Evolutionary conservation across 805 yeast species (phyloP).

Genomic region (Candida oleophila): DNA sequence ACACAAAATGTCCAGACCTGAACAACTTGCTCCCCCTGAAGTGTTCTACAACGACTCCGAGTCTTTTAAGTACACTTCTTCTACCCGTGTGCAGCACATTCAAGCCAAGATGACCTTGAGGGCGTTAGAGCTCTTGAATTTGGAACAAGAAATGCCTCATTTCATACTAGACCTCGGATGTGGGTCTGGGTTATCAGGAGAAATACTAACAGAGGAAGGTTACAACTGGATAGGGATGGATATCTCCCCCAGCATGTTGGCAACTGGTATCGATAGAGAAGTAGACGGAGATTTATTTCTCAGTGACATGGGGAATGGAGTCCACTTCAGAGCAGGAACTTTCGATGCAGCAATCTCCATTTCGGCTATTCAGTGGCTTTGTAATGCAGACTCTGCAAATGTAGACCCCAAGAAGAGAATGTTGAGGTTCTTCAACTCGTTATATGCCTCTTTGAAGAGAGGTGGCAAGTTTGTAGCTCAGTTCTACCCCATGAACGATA

Average conservation of each 20-base stretch:
- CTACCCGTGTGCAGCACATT: constrained; percentile 96
- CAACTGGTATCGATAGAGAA: constrained; percentile 88
- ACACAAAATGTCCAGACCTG: constrained; percentile 94
- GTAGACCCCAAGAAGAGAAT: constrained; percentile 84
- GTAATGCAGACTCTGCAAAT: constrained; percentile 85
- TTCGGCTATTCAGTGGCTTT: constrained; percentile 96
- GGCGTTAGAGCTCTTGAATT: constrained; percentile 81
- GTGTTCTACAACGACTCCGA: constrained; percentile 89
- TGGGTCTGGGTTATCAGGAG: constrained; percentile 96
- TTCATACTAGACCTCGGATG: constrained; percentile 90
- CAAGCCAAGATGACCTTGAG: constrained; percentile 97
- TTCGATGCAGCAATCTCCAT: constrained; percentile 96
- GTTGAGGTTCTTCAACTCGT: constrained; percentile 78
- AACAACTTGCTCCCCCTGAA: constrained; percentile 95
- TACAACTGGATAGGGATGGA: constrained; percentile 96
- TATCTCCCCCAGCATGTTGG: constrained; percentile 93
- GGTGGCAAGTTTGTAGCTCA: constrained; percentile 98
- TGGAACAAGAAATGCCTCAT: constrained; percentile 59
- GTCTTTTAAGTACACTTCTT: constrained; percentile 83
- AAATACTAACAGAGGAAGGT: constrained; percentile 89
- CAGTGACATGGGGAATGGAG: constrained; percentile 90
- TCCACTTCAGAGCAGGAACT: constrained; percentile 94
- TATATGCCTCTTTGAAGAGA: constrained; percentile 80
- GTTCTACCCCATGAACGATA: constrained; percentile 90
- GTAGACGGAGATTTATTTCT: constrained; percentile 91